phyloP scores from a whole-genome alignment of 2,329 filamentous ascomycete genomes.

The Penicillium hordei region DNA sequence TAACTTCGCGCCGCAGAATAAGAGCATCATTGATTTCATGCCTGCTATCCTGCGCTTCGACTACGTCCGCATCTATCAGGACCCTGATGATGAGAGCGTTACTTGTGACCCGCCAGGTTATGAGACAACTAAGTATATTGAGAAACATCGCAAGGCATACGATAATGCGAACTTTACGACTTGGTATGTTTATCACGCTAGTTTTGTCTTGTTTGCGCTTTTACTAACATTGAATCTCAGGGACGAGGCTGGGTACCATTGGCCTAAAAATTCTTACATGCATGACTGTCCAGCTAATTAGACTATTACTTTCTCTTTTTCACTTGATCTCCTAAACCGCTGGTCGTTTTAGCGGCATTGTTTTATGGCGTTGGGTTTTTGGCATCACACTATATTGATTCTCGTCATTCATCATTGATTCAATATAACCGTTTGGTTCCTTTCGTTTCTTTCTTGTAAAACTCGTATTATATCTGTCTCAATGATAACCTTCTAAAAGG shows the following conservation, averaged over 20 bases:
- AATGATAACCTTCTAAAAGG: too few relatives aligned
- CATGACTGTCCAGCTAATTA: conserved; percentile 50
- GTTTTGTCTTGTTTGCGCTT: not conserved
- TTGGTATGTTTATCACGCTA: conserved; percentile 49
- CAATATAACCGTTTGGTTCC: not conserved
- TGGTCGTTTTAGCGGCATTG: conserved; percentile 31
- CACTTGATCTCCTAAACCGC: conserved; percentile 3
- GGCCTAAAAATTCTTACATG: conserved; percentile 64
- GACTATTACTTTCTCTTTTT: not conserved
- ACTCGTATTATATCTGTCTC: too few relatives aligned
- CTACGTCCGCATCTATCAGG: conserved; percentile 70
- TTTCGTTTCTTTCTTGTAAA: not conserved
- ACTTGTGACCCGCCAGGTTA: conserved; percentile 69
- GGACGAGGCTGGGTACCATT: conserved; percentile 53
- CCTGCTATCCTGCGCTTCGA: conserved; percentile 68
- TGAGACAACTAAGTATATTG: conserved; percentile 67
- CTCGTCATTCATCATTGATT: not conserved
- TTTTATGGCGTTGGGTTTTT: conserved; percentile 26
- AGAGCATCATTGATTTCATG: conserved; percentile 56
- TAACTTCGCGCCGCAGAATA: conserved; percentile 63
- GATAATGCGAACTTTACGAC: conserved; percentile 63
- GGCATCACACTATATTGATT: conserved; percentile 14
- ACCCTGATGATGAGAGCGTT: conserved; percentile 56
- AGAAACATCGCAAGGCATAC: conserved; percentile 61
- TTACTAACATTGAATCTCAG: conserved; percentile 24